Base-by-base conservation (phyloP, 306 rosid genomes). In the Heteromeles arbutifolia region DNA sequence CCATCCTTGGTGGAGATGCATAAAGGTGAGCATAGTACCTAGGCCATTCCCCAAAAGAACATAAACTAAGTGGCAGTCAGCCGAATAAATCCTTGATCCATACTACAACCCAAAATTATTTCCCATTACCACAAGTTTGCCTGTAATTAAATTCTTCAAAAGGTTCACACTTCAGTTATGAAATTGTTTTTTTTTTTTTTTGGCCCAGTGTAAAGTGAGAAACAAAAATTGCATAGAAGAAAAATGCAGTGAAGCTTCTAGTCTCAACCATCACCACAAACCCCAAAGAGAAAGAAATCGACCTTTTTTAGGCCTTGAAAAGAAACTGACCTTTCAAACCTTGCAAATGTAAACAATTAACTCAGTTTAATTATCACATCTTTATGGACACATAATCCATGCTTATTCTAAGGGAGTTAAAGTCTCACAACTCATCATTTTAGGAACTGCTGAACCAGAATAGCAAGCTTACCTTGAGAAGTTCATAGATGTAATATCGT, bases 401-500 rank as follows among this genome's bases (percentile, higher is more conserved):
- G 73, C 56, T 39, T 57, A 73, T 50, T 21, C 34, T 64, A 70
- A n/a, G 21, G 37, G 24, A 19, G 44, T 11, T 18, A 45, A 69
- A 58, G 57, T 59, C 18, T 39, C 50, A 28, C 22, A 41, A 56
- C 28, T 22, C 29, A 57, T 54, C 59, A 44, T 26, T 50, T 24
- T 31, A 29, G 71, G 45, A 11, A 25, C n/a, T 62, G 64, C 68
- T 32, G 29, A 73, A 69, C 17, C 43, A 50, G 70, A 78, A 69
- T 28, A 54, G 50, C 14, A 41, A 84, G 80, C 86, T 84, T 83
- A 80, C 97, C 96, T 92, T 92, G 54, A 92, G 85, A 75, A 92
- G 93, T 79, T 92, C 97, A 80, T 82, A 90, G 82, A 88, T 88
- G 78, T 92, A 92, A 78, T 87, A 92, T 73, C 97, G 80, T 72